Conservation (phyloP, 2,329 filamentous ascomycete species). For the Podosphaera aphanis region DNA sequence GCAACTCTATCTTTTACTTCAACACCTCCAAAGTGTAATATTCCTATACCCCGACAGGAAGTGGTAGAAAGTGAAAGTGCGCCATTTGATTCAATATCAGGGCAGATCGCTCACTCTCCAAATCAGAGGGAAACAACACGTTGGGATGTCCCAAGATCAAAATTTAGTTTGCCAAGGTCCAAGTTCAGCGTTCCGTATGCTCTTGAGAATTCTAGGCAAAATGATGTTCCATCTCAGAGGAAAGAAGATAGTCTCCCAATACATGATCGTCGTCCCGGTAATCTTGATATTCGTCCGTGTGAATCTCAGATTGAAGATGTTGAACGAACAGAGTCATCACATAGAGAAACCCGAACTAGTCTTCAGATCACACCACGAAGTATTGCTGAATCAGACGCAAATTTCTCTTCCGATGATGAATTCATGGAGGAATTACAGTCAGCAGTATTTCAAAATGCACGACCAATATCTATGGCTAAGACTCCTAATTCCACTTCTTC, state of each 20-base stretch:
- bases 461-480: conserved; percentile 54
- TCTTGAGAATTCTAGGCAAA: neutral
- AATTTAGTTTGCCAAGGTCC: conserved; percentile 11
- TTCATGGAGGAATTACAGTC: conserved; percentile 69
- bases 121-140: conserved; percentile 3
- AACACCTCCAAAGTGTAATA: neutral
- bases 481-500: conserved; percentile 53
- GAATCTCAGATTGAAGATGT: conserved; percentile 8
- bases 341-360: conserved; percentile 23
- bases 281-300: neutral
- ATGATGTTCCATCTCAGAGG: neutral
- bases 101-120: neutral
- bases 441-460: conserved; percentile 64
- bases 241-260: neutral
- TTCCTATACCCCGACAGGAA: neutral
- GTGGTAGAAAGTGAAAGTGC: neutral
- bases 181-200: neutral
- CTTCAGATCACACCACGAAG: conserved; percentile 17
- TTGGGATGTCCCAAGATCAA: conserved; percentile 11
- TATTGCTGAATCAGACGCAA: conserved; percentile 19
- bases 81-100: neutral
- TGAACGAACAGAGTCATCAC: conserved; percentile 10
- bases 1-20: neutral
- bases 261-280: neutral
- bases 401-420: conserved; percentile 48